Percentiles rank a stretch among this genome's conserved stretches.
phyloP scores from a whole-genome alignment of 768 basidiomycete genomes.

The Chalciporus chontae region DNA sequence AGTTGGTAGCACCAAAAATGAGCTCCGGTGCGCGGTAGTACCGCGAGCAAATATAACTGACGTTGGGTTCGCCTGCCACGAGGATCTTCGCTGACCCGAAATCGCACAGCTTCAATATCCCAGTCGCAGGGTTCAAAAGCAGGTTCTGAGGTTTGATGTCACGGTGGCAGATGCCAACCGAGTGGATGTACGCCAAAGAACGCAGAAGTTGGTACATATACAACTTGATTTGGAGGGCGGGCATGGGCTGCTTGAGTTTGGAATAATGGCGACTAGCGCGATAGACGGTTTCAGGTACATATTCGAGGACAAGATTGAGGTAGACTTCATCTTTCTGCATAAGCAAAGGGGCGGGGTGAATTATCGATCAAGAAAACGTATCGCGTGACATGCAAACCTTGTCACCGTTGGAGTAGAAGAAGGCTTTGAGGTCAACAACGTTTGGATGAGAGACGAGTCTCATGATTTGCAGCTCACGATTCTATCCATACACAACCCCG shows the following conservation, averaged over 20 bases:
- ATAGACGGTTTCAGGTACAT: constrained; percentile 98
- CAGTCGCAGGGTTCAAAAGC: constrained; percentile 93
- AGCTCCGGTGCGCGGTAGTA: constrained; percentile 99
- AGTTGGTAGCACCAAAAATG: constrained; percentile 99
- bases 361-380: constrained; percentile 2
- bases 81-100: constrained; percentile 99
- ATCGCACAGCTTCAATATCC: constrained; percentile 96
- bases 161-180: constrained; percentile 98
- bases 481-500: constrained; percentile 45
- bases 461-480: constrained; percentile 99
- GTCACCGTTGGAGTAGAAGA: constrained; percentile 99
- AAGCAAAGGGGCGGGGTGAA: constrained; percentile 5
- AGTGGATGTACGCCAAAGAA: constrained; percentile 98
- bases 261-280: constrained; percentile 98
- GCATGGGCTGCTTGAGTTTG: constrained; percentile 99
- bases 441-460: constrained; percentile 94
- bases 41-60: constrained; percentile 98
- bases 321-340: constrained; percentile 98
- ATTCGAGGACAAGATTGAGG: constrained; percentile 98
- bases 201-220: constrained; percentile 99
- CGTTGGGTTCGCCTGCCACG: constrained; percentile 96
- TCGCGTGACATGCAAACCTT: constrained; percentile 58
- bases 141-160: constrained; percentile 99
- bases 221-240: constrained; percentile 98
- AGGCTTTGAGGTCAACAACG: constrained; percentile 95